A percentile compares a stretch with the other conserved stretches of the same genome.
Conservation (phyloP, 306 rosid species). For the Betula pendula region DNA sequence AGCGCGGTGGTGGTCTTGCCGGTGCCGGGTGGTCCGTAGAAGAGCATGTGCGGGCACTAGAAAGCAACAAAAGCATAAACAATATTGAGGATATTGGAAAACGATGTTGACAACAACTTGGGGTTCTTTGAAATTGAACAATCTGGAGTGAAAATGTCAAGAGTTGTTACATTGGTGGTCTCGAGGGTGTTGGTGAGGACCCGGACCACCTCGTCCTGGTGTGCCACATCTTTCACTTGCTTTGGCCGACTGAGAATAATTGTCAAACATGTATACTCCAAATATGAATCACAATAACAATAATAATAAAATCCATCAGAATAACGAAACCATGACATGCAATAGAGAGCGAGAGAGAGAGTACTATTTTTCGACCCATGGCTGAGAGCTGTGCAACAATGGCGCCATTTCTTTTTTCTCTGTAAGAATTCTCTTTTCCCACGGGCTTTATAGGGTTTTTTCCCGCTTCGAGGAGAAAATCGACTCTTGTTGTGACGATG, state of each 20-base stretch:
- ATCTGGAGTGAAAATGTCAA: background rate
- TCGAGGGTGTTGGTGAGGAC: slow-evolving; percentile 90
- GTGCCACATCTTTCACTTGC: slow-evolving; percentile 90
- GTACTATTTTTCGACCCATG: slow-evolving; percentile 97
- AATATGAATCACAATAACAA: background rate
- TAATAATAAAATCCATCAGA: background rate
- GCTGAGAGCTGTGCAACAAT: slow-evolving; percentile 72
- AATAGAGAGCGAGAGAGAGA: background rate
- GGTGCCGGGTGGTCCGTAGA: slow-evolving; percentile 94
- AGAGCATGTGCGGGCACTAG: slow-evolving; percentile 95
- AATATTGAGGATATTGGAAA: background rate
- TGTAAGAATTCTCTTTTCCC: background rate
- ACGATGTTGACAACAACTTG: background rate
- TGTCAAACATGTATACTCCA: too few relatives aligned
- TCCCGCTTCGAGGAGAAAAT: background rate
- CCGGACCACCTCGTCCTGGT: slow-evolving; percentile 94
- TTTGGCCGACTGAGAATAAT: slow-evolving; percentile 68
- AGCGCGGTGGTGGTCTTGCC: slow-evolving; percentile 97
- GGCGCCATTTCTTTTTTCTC: slow-evolving; percentile 62
- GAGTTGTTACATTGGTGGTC: slow-evolving; percentile 62
- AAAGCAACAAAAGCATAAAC: background rate
- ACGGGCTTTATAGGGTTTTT: background rate
- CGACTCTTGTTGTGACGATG: too few relatives aligned
- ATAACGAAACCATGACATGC: background rate
- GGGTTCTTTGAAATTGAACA: background rate